Conservation (phyloP, 768 basidiomycete genomes). For the Suillus spraguei region DNA sequence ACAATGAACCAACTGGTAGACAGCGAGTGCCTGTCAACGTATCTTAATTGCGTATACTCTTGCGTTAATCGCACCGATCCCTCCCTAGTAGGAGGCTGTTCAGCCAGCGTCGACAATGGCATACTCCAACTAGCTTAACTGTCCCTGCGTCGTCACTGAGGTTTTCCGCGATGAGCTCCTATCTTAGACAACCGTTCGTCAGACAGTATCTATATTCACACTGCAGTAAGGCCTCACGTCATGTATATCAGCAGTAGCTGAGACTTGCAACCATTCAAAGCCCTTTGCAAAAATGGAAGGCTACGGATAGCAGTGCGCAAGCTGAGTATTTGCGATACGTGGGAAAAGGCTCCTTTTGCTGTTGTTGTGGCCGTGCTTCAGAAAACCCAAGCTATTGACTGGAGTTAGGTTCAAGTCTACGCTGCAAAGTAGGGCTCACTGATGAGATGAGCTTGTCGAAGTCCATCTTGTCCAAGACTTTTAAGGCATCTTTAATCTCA, state of each 20-base stretch:
- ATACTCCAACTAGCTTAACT: slow-evolving; percentile 51
- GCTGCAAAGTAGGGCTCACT: slow-evolving; percentile 36
- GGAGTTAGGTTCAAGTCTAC: background rate
- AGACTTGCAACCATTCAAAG: slow-evolving; percentile 59
- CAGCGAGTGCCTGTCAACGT: background rate
- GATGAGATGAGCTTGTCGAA: slow-evolving; percentile 84
- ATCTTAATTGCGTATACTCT: slow-evolving; percentile 90
- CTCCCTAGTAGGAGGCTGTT: slow-evolving; percentile 48
- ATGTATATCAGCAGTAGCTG: slow-evolving; percentile 63
- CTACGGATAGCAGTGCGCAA: slow-evolving; percentile 73
- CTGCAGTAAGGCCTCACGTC: slow-evolving; percentile 44
- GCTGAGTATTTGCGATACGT: slow-evolving; percentile 79
- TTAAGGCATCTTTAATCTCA: slow-evolving; percentile 68
- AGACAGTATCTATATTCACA: slow-evolving; percentile 58
- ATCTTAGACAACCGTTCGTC: slow-evolving; percentile 74
- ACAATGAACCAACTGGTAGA: background rate
- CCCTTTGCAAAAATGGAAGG: slow-evolving; percentile 62
- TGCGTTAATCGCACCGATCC: slow-evolving; percentile 73
- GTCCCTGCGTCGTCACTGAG: slow-evolving; percentile 73
- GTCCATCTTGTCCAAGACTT: slow-evolving; percentile 76
- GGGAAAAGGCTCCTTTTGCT: slow-evolving; percentile 65
- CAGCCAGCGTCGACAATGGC: background rate
- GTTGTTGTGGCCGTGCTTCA: slow-evolving; percentile 56
- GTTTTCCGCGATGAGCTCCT: slow-evolving; percentile 55
- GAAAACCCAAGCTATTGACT: slow-evolving; percentile 61